Evolutionary conservation across 2,329 filamentous ascomycete species (phyloP).

Genomic region (Ophiostoma tasmaniense): DNA sequence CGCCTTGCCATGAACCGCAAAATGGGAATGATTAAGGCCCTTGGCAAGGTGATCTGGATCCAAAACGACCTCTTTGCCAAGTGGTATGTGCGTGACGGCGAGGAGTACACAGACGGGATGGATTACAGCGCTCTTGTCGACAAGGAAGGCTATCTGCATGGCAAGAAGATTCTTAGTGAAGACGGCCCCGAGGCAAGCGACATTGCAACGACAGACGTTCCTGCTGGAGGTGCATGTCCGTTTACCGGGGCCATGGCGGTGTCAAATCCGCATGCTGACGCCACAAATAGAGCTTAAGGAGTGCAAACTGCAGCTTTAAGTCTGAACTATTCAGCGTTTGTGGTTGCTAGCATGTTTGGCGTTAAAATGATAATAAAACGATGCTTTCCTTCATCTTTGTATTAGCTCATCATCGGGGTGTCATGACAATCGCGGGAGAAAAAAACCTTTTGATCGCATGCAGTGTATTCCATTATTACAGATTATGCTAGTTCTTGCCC

Average conservation of each 20-base stretch:
- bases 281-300: background rate
- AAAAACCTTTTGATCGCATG: background rate
- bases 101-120: constrained; percentile 45
- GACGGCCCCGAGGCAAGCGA: background rate
- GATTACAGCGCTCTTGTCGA: constrained; percentile 40
- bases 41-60: constrained; percentile 79
- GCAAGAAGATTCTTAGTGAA: constrained; percentile 46
- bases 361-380: background rate
- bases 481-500: constrained; percentile 24
- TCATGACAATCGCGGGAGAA: too few relatives aligned
- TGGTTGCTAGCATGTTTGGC: background rate
- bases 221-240: background rate
- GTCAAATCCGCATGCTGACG: background rate
- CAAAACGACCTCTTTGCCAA: constrained; percentile 82
- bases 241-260: background rate
- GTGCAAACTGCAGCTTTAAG: background rate
- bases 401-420: background rate
- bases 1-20: constrained; percentile 59
- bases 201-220: background rate
- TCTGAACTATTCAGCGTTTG: background rate
- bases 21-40: constrained; percentile 63
- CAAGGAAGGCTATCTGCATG: constrained; percentile 55
- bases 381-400: background rate
- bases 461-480: background rate
- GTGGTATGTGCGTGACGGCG: constrained; percentile 65